Percentiles rank a stretch among this genome's conserved stretches.
These are phyloP conservation scores for Vanderwaltozyma polyspora DNA, from an alignment of 805 yeast genomes.

Conservation along the genomic window DNA sequence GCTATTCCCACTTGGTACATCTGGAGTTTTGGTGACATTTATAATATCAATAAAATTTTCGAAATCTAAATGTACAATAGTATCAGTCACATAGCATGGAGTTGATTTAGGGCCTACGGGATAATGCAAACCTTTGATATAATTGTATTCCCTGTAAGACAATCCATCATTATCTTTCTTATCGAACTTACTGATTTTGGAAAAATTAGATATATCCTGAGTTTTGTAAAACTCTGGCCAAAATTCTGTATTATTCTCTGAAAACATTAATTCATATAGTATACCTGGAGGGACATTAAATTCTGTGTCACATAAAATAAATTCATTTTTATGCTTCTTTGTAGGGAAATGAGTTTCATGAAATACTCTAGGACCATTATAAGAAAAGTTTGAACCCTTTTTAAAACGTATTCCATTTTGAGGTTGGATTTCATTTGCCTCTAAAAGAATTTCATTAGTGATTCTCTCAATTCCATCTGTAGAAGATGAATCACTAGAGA, in stretches of 20 bases:
- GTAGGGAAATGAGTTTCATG: slow-evolving; percentile 40
- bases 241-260: slow-evolving; percentile 39
- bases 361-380: slow-evolving; percentile 59
- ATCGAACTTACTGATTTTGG: slow-evolving; percentile 26
- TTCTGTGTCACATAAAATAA: slow-evolving; percentile 38
- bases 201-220: slow-evolving; percentile 29
- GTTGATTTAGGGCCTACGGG: slow-evolving; percentile 93
- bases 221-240: slow-evolving; percentile 31
- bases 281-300: slow-evolving; percentile 70
- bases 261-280: slow-evolving; percentile 59
- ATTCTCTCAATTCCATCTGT: slow-evolving; percentile 7
- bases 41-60: slow-evolving; percentile 46
- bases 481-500: neutral
- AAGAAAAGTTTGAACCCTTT: slow-evolving; percentile 24
- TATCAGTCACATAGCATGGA: slow-evolving; percentile 53
- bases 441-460: neutral
- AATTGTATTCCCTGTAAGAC: slow-evolving; percentile 45
- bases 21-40: slow-evolving; percentile 66
- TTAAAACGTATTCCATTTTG: neutral
- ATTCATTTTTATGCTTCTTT: slow-evolving; percentile 38
- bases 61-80: slow-evolving; percentile 40
- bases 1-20: slow-evolving; percentile 81
- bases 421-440: neutral
- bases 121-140: slow-evolving; percentile 63
- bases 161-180: slow-evolving; percentile 30